A percentile compares a stretch with the other conserved stretches of the same genome.
These are phyloP conservation scores for Penicillium rolfsii DNA, from an alignment of 2,329 filamentous ascomycete genomes.

Conservation along the genomic window DNA sequence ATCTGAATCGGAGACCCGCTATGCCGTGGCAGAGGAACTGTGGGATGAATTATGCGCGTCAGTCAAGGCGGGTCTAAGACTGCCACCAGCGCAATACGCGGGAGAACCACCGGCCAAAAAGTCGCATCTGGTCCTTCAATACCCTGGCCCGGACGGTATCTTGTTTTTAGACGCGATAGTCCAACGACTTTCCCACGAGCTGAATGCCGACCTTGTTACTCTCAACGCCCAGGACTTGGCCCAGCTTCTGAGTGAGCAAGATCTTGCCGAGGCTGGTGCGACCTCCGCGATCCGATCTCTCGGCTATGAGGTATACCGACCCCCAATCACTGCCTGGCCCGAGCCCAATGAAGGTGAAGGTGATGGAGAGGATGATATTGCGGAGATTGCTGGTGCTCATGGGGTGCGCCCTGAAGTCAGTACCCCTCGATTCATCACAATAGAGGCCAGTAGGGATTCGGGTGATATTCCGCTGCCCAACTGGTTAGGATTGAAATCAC, in stretches of 20 bases:
- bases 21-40: constrained; percentile 45
- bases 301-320: constrained; percentile 59
- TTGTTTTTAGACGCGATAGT: constrained; percentile 64
- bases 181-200: constrained; percentile 62
- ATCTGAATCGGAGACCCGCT: constrained; percentile 33
- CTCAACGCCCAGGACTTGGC: constrained; percentile 53
- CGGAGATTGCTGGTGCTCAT: constrained; percentile 24
- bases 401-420: constrained; percentile 26
- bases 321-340: constrained; percentile 36
- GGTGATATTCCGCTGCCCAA: constrained; percentile 40
- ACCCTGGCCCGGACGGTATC: constrained; percentile 60
- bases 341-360: constrained; percentile 53
- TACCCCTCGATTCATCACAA: constrained; percentile 39
- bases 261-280: constrained; percentile 38
- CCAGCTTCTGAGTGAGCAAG: constrained; percentile 49
- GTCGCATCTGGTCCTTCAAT: constrained; percentile 63
- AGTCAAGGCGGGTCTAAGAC: constrained; percentile 55
- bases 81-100: constrained; percentile 45
- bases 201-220: constrained; percentile 51
- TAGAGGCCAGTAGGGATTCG: constrained; percentile 37
- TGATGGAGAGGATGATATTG: constrained; percentile 49
- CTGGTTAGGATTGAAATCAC: constrained; percentile 36
- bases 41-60: constrained; percentile 56
- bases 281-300: constrained; percentile 48
- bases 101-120: constrained; percentile 55